Base-by-base conservation (phyloP, 2,329 filamentous ascomycete species). In the Trichoderma semiorbis region DNA sequence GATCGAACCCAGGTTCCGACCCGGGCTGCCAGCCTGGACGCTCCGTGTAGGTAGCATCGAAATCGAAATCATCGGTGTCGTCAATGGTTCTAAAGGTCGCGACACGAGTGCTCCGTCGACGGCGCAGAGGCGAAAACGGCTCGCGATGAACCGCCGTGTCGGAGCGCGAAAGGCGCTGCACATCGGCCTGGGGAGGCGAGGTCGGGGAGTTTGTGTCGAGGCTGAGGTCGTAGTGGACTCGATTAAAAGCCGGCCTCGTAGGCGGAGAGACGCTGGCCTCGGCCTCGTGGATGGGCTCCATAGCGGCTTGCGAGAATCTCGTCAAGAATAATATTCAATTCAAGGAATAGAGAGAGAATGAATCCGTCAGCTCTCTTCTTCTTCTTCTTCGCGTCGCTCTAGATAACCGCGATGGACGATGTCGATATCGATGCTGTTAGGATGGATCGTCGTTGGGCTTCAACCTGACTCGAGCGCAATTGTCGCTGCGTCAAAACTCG, bases 1-100 rank as follows among this genome's bases (percentile, higher is more conserved):
- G 91, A 75, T 94, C 91, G 73, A 92, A 88, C 1, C 92, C 92
- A 0, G 92, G 92, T 77, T 94, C 92, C 8, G 88, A 85, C n/a
- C 89, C 89, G 5, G 89, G 86, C 34, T 85, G 83, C 86, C 87
- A 89, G 70, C 84, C 84, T 1, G 82, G 82, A 5, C 81, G 79
- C 24, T 79, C 76, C 50, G 76, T 78, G 72, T 79, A 78, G 30
- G 75, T 72, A 14, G 75, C 74, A 12, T 81, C 80, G 70, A 79
- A 72, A 70, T 83, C 75, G 73, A 82, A 76, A 7, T 81, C 83
- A 71, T 86, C 84, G 63, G 82, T 83, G 71, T 86, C 82, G 12
- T 86, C 82, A 34, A 87, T 76, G 7, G 84, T 84, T 74, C 80
- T 81, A 74, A 87, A 85, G 3, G 85, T 86, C 58, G 79, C 80